Conservation (phyloP, 2,329 filamentous ascomycete genomes). For the Venturiaceae sp. region DNA sequence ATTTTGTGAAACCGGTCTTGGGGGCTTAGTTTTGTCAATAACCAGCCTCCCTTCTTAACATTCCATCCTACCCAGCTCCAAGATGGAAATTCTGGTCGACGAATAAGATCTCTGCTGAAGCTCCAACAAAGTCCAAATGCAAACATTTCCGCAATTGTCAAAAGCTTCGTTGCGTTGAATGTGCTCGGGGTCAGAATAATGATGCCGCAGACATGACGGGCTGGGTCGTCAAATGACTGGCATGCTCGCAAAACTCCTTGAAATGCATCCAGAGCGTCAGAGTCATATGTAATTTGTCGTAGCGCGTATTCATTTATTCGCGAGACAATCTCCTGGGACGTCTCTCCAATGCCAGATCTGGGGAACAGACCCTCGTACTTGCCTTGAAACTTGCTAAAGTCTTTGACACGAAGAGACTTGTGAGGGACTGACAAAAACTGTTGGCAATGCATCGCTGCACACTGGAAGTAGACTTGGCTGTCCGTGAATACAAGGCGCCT, state of each 20-base stretch:
- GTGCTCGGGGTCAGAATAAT: not conserved
- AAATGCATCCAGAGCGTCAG: not conserved
- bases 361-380: not conserved
- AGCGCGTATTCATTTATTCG: not conserved
- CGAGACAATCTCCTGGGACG: not conserved
- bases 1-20: not conserved
- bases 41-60: not conserved
- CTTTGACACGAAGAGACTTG: not conserved
- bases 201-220: not conserved
- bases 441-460: not conserved
- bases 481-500: constrained; percentile 4
- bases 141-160: not conserved
- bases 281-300: not conserved
- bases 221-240: not conserved
- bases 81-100: not conserved
- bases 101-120: not conserved
- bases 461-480: constrained; percentile 6
- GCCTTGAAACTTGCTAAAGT: not conserved
- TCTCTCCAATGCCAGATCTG: not conserved
- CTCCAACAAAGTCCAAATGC: not conserved
- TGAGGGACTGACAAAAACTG: not conserved
- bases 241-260: constrained; percentile 1
- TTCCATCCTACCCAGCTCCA: constrained; percentile 1
- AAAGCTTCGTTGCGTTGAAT: not conserved
- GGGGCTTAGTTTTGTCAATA: not conserved